A percentile compares a stretch with the other conserved stretches of the same genome.
Evolutionary conservation across 306 rosid species (phyloP).

Genomic region (Begonia peltatifolia): DNA sequence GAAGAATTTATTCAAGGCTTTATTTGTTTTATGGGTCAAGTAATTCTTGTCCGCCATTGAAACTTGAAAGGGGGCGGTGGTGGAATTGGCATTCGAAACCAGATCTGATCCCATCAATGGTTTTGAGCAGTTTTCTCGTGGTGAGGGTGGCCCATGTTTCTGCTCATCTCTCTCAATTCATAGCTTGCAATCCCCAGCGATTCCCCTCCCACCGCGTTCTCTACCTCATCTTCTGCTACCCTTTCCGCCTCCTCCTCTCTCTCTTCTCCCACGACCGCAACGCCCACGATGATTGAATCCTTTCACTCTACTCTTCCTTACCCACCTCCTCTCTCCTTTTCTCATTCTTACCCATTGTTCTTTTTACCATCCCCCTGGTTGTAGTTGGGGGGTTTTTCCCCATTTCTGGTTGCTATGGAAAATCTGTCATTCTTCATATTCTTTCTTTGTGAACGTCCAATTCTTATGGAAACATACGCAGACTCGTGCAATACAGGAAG

Average conservation of each 20-base stretch:
- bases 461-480: too few species aligned
- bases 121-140: conserved; percentile 42
- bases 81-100: too few species aligned
- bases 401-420: too few species aligned
- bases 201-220: conserved; percentile 37
- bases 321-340: conserved; percentile 10
- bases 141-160: conserved; percentile 49
- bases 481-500: too few species aligned
- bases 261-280: conserved; percentile 6
- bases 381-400: too few species aligned
- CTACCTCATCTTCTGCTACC: conserved; percentile 52
- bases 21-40: too few species aligned
- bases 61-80: too few species aligned
- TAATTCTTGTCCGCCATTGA: too few species aligned
- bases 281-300: not conserved
- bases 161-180: conserved; percentile 48
- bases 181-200: conserved; percentile 73
- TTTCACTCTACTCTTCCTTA: conserved; percentile 29
- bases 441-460: too few species aligned
- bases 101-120: conserved; percentile 26
- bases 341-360: conserved; percentile 1
- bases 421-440: too few species aligned
- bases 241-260: conserved; percentile 30
- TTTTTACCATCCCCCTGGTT: too few species aligned
- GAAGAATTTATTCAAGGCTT: too few species aligned